Evolutionary conservation across 2,329 filamentous ascomycete species (phyloP).

Genomic region (Diaporthe batatas): DNA sequence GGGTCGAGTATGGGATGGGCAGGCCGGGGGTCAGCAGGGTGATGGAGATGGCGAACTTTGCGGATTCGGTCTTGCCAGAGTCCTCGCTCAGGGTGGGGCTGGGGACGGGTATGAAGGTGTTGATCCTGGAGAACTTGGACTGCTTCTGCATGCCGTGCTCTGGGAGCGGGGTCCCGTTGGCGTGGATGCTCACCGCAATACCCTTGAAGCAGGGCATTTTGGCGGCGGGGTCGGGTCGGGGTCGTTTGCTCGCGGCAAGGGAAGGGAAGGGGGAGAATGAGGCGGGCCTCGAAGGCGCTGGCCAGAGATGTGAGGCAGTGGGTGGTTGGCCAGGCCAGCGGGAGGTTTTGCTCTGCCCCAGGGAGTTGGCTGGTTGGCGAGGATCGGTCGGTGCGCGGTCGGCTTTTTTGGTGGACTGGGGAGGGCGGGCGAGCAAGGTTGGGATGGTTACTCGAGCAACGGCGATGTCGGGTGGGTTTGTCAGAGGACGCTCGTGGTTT

Average conservation of each 20-base stretch:
- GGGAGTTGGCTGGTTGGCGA: not conserved
- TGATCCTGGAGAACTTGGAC: slow-evolving; percentile 90
- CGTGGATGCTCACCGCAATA: slow-evolving; percentile 97
- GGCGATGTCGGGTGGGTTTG: slow-evolving; percentile 4
- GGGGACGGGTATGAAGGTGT: slow-evolving; percentile 96
- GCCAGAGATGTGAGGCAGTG: not conserved
- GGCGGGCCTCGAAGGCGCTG: slow-evolving; percentile 6
- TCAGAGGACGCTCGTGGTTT: slow-evolving; percentile 11
- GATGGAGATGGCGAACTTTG: slow-evolving; percentile 98
- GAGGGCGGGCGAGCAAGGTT: not conserved
- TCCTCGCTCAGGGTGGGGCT: slow-evolving; percentile 81
- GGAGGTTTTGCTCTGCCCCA: not conserved
- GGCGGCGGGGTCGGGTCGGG: slow-evolving; percentile 41
- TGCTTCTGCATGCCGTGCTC: slow-evolving; percentile 97
- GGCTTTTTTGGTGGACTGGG: not conserved
- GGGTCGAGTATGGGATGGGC: slow-evolving; percentile 91
- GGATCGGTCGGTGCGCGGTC: not conserved
- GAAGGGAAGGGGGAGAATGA: not conserved
- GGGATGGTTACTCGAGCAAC: slow-evolving; percentile 27
- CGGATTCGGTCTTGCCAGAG: slow-evolving; percentile 85
- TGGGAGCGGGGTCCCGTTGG: slow-evolving; percentile 81
- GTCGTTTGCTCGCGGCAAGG: slow-evolving; percentile 2
- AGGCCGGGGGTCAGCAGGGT: slow-evolving; percentile 91
- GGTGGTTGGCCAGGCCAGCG: slow-evolving; percentile 9
- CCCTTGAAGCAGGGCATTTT: slow-evolving; percentile 98